Base-by-base conservation (phyloP, 2,329 filamentous ascomycete species). In the Aureobasidium uvarum region DNA sequence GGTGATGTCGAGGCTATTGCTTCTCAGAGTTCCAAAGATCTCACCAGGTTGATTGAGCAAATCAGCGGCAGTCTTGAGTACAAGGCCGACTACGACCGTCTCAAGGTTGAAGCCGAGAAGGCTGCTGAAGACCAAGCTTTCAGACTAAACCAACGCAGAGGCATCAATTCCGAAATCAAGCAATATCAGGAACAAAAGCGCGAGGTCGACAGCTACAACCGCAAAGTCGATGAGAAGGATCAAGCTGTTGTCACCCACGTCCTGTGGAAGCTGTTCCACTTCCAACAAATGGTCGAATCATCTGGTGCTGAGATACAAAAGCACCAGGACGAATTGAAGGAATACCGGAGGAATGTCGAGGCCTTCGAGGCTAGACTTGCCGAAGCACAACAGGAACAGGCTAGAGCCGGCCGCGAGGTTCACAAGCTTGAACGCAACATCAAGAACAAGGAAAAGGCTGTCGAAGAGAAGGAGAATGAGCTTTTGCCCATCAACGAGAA, bases 1-100 rank as follows among this genome's bases (percentile, higher is more conserved):
- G 96, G 95, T 70, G 95, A 99, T 75, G 94, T 99, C 20, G 95
- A 99, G 77, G 91, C 92, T 28, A 97, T 99, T 73, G 96, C 95
- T 1, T 92, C 92, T 8, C 95, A 98, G 75, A 96, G 92, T 1
- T 92, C 95, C 0, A 93, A 92, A 71, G 95, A 98, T 73, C 85
- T 99, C 45, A 99, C 95, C 0, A 86, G 91, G 59, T 81, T 99
- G 59, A 96, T 99, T 65, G 95, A 99, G 79, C 95, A 98, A 77
- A 98, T 99, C 68, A 98, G 94, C 1, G 95, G 95, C 52, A 97
- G 93, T 77, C 79, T 98, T 60, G 95, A 99, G 72, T 91, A 93
- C 79, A 98, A 98, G 78, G 85, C 87, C 11, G 92, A 97, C 71
- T 99, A 99, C 75, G 96, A 99, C 74, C 85, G 84, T 64, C 82